phyloP scores from a whole-genome alignment of 345 rosid genomes.

The Arabidopsis suecica region DNA sequence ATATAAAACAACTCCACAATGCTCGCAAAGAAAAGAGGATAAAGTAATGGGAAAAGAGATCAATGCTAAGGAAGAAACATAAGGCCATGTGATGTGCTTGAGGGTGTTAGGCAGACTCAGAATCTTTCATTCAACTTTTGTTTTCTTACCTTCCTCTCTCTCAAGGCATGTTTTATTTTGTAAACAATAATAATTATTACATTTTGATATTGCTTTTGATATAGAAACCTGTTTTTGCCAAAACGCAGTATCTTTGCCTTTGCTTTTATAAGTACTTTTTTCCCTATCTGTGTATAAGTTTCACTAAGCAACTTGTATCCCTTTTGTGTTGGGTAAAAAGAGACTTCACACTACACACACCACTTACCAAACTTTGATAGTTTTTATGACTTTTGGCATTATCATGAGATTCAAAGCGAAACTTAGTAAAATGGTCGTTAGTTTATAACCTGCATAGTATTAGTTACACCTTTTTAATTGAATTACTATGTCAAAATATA shows the following conservation, averaged over 20 bases:
- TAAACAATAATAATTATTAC: slow-evolving; percentile 6
- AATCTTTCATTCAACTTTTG: slow-evolving; percentile 34
- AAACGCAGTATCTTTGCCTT: slow-evolving; percentile 32
- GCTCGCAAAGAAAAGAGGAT: slow-evolving; percentile 38
- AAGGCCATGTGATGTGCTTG: slow-evolving; percentile 46
- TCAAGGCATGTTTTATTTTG: background rate
- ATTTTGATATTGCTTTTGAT: slow-evolving; percentile 28
- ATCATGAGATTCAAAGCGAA: slow-evolving; percentile 3
- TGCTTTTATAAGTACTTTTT: slow-evolving; percentile 28
- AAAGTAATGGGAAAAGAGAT: slow-evolving; percentile 12
- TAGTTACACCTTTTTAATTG: background rate
- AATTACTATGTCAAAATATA: slow-evolving; percentile 16
- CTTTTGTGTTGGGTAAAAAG: slow-evolving; percentile 47
- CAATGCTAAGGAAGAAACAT: slow-evolving; percentile 32
- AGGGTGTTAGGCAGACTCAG: slow-evolving; percentile 42
- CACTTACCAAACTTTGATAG: slow-evolving; percentile 34
- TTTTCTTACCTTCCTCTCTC: slow-evolving; percentile 1
- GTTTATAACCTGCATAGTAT: slow-evolving; percentile 10
- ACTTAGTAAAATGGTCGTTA: background rate
- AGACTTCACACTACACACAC: slow-evolving; percentile 35
- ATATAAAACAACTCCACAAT: slow-evolving; percentile 44
- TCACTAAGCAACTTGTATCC: slow-evolving; percentile 47
- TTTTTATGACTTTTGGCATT: slow-evolving; percentile 16
- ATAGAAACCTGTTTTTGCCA: slow-evolving; percentile 28
- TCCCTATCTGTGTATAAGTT: slow-evolving; percentile 29